These are phyloP conservation scores for Catharanthus roseus DNA, from an alignment of 257 asterid species.

Conservation along the genomic window DNA sequence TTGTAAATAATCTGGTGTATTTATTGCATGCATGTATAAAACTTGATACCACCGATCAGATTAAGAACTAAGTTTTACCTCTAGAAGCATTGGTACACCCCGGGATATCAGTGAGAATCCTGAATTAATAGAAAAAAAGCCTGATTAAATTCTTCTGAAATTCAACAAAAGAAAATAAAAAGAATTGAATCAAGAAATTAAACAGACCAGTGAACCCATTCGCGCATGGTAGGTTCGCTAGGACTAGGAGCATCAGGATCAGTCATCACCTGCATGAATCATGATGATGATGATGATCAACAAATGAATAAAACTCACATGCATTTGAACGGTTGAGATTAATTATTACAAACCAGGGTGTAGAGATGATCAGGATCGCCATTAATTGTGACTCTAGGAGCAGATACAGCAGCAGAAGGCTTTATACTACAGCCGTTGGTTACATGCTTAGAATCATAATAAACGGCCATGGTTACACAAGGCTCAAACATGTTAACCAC, in stretches of 20 bases:
- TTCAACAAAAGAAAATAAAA: not conserved
- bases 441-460: conserved; percentile 7
- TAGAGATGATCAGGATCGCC: conserved; percentile 40
- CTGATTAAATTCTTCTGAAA: not conserved
- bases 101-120: conserved; percentile 78
- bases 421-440: conserved; percentile 12
- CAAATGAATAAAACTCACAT: not conserved
- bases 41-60: too few relatives aligned
- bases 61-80: too few relatives aligned
- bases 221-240: conserved; percentile 65
- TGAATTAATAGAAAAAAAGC: conserved; percentile 9
- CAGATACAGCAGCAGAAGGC: conserved; percentile 20
- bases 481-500: conserved; percentile 6
- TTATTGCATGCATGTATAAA: too few relatives aligned
- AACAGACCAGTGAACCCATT: conserved; percentile 67
- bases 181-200: not conserved
- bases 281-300: too few relatives aligned
- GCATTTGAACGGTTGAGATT: too few relatives aligned
- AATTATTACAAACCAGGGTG: conserved; percentile 36
- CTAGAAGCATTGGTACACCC: conserved; percentile 41
- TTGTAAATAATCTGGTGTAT: too few relatives aligned
- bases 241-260: conserved; percentile 91
- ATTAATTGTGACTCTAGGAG: conserved; percentile 42
- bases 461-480: not conserved
- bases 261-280: conserved; percentile 44